Conservation (phyloP, 1,284 basidiomycete genomes). For the Bjerkandera adusta region DNA sequence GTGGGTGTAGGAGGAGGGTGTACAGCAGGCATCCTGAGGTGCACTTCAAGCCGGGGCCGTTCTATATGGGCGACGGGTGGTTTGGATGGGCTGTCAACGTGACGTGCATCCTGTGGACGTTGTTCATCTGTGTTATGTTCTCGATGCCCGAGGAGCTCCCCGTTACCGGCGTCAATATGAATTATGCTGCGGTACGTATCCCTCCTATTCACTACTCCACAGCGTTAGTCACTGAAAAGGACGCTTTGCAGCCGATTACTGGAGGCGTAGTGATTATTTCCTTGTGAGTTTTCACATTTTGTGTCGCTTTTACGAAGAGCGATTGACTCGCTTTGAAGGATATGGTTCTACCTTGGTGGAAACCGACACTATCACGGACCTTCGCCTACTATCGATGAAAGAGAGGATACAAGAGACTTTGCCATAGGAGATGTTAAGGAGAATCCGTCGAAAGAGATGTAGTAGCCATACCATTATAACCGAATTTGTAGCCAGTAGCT, state of each 20-base stretch:
- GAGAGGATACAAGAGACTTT: constrained; percentile 18
- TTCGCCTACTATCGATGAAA: constrained; percentile 17
- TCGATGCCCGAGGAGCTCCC: constrained; percentile 72
- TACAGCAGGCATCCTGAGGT: constrained; percentile 84
- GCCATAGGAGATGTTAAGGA: not conserved
- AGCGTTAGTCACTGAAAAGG: not conserved
- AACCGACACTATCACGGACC: not conserved
- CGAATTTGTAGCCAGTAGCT: too few species aligned
- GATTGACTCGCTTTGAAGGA: constrained; percentile 12
- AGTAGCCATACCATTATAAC: too few species aligned
- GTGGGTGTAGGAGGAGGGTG: constrained; percentile 49
- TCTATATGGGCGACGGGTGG: constrained; percentile 76
- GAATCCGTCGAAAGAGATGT: not conserved
- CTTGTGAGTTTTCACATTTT: constrained; percentile 23
- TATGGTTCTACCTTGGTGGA: constrained; percentile 24
- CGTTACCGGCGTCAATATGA: constrained; percentile 73
- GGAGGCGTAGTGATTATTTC: constrained; percentile 36
- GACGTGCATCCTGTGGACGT: constrained; percentile 68
- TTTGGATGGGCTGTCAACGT: constrained; percentile 66
- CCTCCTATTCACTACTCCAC: not conserved
- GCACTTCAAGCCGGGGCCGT: constrained; percentile 85
- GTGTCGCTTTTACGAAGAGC: not conserved
- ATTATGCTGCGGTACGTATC: constrained; percentile 58
- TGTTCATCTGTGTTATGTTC: constrained; percentile 70
- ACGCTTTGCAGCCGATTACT: constrained; percentile 31